Conservation (phyloP, 805 yeast genomes). For the Sporopachydermia lactativora region DNA sequence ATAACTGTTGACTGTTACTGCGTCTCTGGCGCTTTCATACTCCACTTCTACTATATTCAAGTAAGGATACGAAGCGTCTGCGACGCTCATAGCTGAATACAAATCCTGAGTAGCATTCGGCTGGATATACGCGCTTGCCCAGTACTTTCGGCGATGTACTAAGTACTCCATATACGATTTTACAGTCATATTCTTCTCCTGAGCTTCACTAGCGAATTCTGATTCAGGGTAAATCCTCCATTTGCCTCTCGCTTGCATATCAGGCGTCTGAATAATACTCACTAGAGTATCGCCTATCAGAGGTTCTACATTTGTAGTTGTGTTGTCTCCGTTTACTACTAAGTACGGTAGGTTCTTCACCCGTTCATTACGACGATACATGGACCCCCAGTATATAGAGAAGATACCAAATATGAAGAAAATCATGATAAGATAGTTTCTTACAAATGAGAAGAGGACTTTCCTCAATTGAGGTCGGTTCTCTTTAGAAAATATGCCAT, state of each 20-base stretch:
- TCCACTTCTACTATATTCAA: constrained; percentile 24
- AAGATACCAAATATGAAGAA: constrained; percentile 24
- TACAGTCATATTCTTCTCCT: constrained; percentile 16
- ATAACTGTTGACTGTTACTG: constrained; percentile 29
- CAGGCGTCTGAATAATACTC: constrained; percentile 11
- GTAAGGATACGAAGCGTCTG: constrained; percentile 18
- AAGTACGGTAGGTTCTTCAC: constrained; percentile 23
- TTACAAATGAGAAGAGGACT: constrained; percentile 4
- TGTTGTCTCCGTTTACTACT: constrained; percentile 25
- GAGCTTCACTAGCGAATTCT: constrained; percentile 20
- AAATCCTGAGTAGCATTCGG: constrained; percentile 31
- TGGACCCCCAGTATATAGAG: constrained; percentile 37
- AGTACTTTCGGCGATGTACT: constrained; percentile 41
- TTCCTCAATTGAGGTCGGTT: constrained; percentile 1
- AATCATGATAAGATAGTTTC: constrained; percentile 18
- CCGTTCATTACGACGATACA: constrained; percentile 20
- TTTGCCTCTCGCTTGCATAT: constrained; percentile 26
- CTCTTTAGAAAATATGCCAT: not conserved
- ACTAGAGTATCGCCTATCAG: constrained; percentile 20
- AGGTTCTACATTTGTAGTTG: constrained; percentile 15
- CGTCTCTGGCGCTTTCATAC: constrained; percentile 56
- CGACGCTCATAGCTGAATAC: constrained; percentile 25
- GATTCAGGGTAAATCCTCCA: constrained; percentile 7
- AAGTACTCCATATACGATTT: constrained; percentile 26
- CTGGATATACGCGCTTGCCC: constrained; percentile 46